These are phyloP conservation scores for Sporothrix pseudoabietina DNA, from an alignment of 2,329 filamentous ascomycete species.

Conservation along the genomic window DNA sequence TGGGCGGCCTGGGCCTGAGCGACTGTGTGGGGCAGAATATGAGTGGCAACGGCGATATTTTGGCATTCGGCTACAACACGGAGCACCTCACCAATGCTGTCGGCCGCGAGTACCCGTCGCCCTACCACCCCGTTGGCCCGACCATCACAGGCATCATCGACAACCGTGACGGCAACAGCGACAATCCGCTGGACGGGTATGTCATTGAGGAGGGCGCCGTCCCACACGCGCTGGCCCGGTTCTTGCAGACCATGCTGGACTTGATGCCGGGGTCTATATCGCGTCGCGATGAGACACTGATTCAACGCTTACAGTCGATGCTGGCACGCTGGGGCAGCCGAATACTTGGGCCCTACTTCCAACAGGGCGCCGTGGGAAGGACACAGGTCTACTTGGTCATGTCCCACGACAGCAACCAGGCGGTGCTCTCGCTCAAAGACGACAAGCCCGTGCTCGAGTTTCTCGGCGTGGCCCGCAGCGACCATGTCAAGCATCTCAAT, in stretches of 20 bases:
- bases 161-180: slow-evolving; percentile 53
- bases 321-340: slow-evolving; percentile 55
- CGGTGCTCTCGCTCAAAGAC: slow-evolving; percentile 58
- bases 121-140: slow-evolving; percentile 59
- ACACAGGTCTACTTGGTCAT: slow-evolving; percentile 68
- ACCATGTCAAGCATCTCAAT: slow-evolving; percentile 58
- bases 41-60: slow-evolving; percentile 68
- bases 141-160: slow-evolving; percentile 67
- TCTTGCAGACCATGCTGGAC: slow-evolving; percentile 61
- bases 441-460: slow-evolving; percentile 64
- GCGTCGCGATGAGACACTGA: slow-evolving; percentile 44
- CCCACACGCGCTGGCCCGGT: slow-evolving; percentile 56
- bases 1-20: slow-evolving; percentile 62
- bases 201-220: slow-evolving; percentile 66
- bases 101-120: slow-evolving; percentile 53
- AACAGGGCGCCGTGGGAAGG: slow-evolving; percentile 57
- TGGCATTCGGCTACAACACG: slow-evolving; percentile 66
- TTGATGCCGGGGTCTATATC: slow-evolving; percentile 52
- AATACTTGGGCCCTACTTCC: slow-evolving; percentile 61
- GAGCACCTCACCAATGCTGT: slow-evolving; percentile 59
- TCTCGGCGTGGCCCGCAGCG: slow-evolving; percentile 58
- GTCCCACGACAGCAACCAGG: slow-evolving; percentile 67
- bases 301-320: slow-evolving; percentile 49
- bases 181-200: slow-evolving; percentile 62
- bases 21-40: slow-evolving; percentile 60